A percentile compares a stretch with the other conserved stretches of the same genome.
Conservation (phyloP, 2,329 filamentous ascomycete genomes). For the Trichoderma gracile region DNA sequence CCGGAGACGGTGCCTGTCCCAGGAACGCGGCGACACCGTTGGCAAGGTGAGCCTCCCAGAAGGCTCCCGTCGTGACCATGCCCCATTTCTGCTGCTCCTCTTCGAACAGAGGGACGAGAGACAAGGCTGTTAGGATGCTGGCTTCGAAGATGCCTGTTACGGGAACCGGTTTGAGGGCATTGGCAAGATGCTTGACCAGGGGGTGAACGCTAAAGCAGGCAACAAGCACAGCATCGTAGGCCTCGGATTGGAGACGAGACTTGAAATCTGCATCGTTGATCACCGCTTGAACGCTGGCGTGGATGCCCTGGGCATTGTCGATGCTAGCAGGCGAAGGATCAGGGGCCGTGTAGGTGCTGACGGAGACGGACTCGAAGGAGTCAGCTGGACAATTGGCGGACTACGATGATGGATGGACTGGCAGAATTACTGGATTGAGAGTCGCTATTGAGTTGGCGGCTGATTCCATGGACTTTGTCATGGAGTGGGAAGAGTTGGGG, state of each 20-base stretch:
- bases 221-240: conserved; percentile 76
- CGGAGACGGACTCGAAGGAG: conserved; percentile 42
- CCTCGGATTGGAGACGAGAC: conserved; percentile 38
- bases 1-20: conserved; percentile 42
- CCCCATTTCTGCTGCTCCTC: conserved; percentile 61
- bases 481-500: conserved; percentile 71
- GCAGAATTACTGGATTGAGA: conserved; percentile 37
- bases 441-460: conserved; percentile 27
- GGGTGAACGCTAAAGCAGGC: conserved; percentile 88
- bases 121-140: conserved; percentile 65
- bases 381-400: conserved; percentile 5
- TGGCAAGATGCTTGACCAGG: conserved; percentile 62
- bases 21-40: conserved; percentile 66
- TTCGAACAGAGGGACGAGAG: conserved; percentile 41
- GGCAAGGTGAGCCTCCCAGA: conserved; percentile 74
- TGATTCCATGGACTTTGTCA: conserved; percentile 66
- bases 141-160: conserved; percentile 81
- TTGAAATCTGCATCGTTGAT: conserved; percentile 52
- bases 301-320: conserved; percentile 70
- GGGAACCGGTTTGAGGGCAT: conserved; percentile 33
- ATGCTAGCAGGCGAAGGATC: conserved; percentile 69
- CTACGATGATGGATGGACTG: conserved; percentile 40
- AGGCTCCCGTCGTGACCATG: conserved; percentile 83
- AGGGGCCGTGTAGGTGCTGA: conserved; percentile 68
- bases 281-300: conserved; percentile 62